Evolutionary conservation across 352 stramenopile species (phyloP).

Genomic region (Phytophthora ramorum): DNA sequence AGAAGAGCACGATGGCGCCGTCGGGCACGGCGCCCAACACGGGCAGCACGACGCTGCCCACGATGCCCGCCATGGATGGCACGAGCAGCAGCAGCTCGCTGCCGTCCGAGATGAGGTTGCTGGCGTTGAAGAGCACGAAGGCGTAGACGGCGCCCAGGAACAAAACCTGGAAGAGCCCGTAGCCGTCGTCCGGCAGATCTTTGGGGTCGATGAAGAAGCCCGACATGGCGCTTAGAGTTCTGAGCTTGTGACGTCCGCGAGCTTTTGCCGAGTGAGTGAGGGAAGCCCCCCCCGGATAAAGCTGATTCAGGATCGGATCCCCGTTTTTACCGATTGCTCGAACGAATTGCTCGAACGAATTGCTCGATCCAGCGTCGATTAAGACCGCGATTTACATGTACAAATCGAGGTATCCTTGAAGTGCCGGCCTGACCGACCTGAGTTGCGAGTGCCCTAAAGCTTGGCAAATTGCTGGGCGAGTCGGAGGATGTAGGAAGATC

Average conservation of each 20-base stretch:
- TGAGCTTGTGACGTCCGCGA: constrained; percentile 28
- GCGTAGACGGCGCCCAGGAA: constrained; percentile 97
- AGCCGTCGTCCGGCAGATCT: constrained; percentile 76
- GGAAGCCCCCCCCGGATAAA: neutral
- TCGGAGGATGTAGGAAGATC: neutral
- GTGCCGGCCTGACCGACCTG: neutral
- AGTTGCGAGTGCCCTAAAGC: neutral
- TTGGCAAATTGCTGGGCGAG: too few species aligned
- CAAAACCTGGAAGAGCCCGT: constrained; percentile 90
- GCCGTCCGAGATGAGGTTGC: constrained; percentile 98
- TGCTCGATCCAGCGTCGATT: neutral
- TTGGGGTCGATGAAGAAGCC: constrained; percentile 90
- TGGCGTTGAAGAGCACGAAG: constrained; percentile 97
- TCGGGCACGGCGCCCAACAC: constrained; percentile 97
- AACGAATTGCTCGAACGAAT: constrained; percentile 13
- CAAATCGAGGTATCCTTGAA: constrained; percentile 3
- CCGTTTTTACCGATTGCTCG: constrained; percentile 37
- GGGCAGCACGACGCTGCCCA: constrained; percentile 97
- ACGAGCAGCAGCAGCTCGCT: constrained; percentile 98
- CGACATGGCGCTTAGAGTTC: constrained; percentile 23
- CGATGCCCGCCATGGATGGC: constrained; percentile 94
- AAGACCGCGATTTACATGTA: neutral
- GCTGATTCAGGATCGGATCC: neutral
- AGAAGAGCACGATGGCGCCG: constrained; percentile 98
- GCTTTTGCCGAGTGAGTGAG: constrained; percentile 42